Evolutionary conservation across 1,139 yeast species (phyloP).

Genomic region (Chernovozyma sophiae-reginae): DNA sequence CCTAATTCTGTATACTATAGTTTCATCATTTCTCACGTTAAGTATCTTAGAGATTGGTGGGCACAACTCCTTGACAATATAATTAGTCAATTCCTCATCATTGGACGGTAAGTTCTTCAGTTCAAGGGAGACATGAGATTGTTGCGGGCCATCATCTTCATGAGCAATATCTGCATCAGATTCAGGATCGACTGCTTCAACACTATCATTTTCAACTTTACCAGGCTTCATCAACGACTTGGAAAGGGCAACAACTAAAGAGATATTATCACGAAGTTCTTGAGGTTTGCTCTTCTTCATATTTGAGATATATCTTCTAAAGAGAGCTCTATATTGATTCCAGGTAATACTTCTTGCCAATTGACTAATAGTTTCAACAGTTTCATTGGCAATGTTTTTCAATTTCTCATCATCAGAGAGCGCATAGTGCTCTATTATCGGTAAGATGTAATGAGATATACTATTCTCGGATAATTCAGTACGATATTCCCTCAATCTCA

Average conservation of each 20-base stretch:
- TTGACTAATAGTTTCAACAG: slow-evolving; percentile 59
- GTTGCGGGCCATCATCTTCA: neutral
- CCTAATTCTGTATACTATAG: slow-evolving; percentile 71
- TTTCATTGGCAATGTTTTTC: slow-evolving; percentile 71
- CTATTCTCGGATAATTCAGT: slow-evolving; percentile 51
- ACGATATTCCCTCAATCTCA: slow-evolving; percentile 42
- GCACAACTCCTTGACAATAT: slow-evolving; percentile 54
- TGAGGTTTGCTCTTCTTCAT: slow-evolving; percentile 47
- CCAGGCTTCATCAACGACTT: slow-evolving; percentile 46
- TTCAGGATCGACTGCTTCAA: slow-evolving; percentile 3
- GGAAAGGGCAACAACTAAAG: slow-evolving; percentile 61
- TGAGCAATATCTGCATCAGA: neutral
- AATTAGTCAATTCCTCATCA: slow-evolving; percentile 45
- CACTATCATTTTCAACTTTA: too few relatives aligned
- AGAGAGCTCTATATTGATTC: slow-evolving; percentile 76
- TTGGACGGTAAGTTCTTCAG: slow-evolving; percentile 27
- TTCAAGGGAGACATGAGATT: slow-evolving; percentile 16
- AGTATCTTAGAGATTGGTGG: slow-evolving; percentile 61
- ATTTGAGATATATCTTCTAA: slow-evolving; percentile 64
- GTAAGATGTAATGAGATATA: slow-evolving; percentile 77
- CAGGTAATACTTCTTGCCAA: slow-evolving; percentile 62
- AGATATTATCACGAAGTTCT: slow-evolving; percentile 55
- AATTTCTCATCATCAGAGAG: slow-evolving; percentile 57
- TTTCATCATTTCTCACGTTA: slow-evolving; percentile 68
- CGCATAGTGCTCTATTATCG: slow-evolving; percentile 78